Conservation (phyloP, 805 yeast genomes). For the Priceomyces castillae region DNA sequence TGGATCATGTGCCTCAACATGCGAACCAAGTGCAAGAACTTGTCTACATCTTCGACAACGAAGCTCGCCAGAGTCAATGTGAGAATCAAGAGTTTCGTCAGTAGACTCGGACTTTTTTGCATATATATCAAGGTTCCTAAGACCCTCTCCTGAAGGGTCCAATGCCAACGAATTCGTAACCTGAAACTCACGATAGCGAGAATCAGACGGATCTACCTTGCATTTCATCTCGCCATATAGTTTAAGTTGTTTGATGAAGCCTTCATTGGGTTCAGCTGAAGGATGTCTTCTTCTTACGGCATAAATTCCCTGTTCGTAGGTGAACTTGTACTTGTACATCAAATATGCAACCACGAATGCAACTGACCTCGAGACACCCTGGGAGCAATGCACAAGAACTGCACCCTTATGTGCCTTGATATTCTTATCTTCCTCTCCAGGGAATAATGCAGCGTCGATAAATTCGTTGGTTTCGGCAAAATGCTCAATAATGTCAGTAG, state of each 20-base stretch:
- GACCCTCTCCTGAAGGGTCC: constrained; percentile 40
- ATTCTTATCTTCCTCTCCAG: constrained; percentile 10
- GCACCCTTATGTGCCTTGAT: constrained; percentile 36
- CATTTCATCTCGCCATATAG: constrained; percentile 48
- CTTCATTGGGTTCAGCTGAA: constrained; percentile 66
- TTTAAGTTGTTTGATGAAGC: constrained; percentile 69
- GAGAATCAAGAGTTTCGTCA: constrained; percentile 5
- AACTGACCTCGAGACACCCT: constrained; percentile 51
- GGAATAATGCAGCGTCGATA: constrained; percentile 60
- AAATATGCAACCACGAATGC: constrained; percentile 46
- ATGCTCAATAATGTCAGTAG: constrained; percentile 60
- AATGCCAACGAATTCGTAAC: constrained; percentile 20
- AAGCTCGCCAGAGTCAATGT: constrained; percentile 29
- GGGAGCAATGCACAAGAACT: constrained; percentile 52
- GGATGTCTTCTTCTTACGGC: constrained; percentile 68
- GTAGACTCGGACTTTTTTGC: constrained; percentile 13
- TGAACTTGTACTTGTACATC: constrained; percentile 54
- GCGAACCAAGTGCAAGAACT: constrained; percentile 58
- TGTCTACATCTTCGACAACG: constrained; percentile 85
- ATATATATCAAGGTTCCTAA: constrained; percentile 11
- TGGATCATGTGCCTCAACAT: constrained; percentile 62
- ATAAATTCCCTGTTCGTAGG: constrained; percentile 60
- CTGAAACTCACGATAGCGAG: constrained; percentile 25
- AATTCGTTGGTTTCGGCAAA: constrained; percentile 63
- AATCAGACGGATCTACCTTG: constrained; percentile 21